phyloP scores from a whole-genome alignment of 148 eudicot species.

The Nepenthes gracilis region DNA sequence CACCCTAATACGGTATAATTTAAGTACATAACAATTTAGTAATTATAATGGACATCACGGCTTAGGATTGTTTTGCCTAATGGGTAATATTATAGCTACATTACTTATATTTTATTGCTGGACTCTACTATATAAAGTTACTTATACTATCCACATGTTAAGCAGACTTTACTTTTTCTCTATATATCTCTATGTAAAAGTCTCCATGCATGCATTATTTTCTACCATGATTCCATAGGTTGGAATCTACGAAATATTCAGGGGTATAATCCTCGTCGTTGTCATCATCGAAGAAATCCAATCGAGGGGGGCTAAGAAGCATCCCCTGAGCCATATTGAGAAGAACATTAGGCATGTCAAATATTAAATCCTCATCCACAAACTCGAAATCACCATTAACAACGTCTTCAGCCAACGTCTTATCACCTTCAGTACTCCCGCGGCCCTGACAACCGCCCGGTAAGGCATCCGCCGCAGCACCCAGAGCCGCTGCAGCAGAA shows the following conservation, averaged over 20 bases:
- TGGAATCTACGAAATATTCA: constrained; percentile 11
- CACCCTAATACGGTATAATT: no score
- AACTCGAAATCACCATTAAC: constrained; percentile 4
- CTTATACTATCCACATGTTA: no score
- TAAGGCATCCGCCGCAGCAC: constrained; percentile 38
- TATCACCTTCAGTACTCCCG: constrained; percentile 10
- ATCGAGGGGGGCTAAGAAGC: constrained; percentile 69
- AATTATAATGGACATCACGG: no score
- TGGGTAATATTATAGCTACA: no score
- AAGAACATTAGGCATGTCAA: constrained; percentile 75
- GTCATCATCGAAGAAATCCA: constrained; percentile 15
- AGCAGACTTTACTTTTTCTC: no score
- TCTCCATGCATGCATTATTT: no score
- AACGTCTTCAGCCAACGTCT: not conserved
- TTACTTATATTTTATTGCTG: no score
- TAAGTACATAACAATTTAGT: no score
- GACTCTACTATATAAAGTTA: no score
- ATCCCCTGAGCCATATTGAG: constrained; percentile 64
- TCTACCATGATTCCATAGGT: constrained; percentile 30
- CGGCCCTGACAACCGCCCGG: constrained; percentile 17
- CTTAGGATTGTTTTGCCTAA: no score
- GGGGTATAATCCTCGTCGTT: constrained; percentile 8
- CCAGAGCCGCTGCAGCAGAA: constrained; percentile 54
- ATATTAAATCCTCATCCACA: constrained; percentile 63
- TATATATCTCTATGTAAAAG: no score